Base-by-base conservation (phyloP, 2,329 filamentous ascomycete species). In the Ophiostoma montium region DNA sequence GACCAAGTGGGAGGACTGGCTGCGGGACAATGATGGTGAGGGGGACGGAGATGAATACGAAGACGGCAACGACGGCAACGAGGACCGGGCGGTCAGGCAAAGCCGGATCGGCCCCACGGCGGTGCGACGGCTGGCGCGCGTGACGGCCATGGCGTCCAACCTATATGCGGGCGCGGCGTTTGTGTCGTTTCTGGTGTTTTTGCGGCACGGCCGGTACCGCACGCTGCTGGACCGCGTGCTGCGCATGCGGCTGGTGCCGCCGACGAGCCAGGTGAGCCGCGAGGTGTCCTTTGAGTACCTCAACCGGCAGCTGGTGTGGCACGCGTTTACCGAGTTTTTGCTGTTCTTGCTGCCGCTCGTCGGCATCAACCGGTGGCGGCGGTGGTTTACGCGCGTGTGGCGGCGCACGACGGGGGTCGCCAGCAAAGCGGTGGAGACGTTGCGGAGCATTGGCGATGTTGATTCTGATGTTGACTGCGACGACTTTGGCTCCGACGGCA, bases 321-420 rank as follows among this genome's bases (percentile, higher is more conserved):
- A 98, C 66, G 92, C 92, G n/a, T 95, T 98, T 60, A 98, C 92
- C 23, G 92, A 98, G 63, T 98, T 98, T 59, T 71, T 98, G n/a
- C 76, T 98, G 31, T 98, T 56, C 49, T 12, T 96, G 16, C 73
- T 98, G n/a, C 92, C 92, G 0, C 75, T 98, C n/a, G 85, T 98
- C 38, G 92, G 92, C 47, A 90, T 98, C 57, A 83, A 85, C 59
- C 78, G 88, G 56, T 98, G 92, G 92, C 78, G 87, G 51, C 76
- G 89, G 56, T 95, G 90, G 83, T 70, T 95, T n/a, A 74, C 77
- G 18, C 77, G 88, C 54, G 80, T 82, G n/a, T 94, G 88, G 86
- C 80, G 84, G 57, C 88, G 82, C 63, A 81, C 85, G 1, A 83
- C 83, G 58, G 72, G 77, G n/a, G n/a, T n/a, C n/a, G n/a, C n/a